A percentile compares a stretch with the other conserved stretches of the same genome.
These are phyloP conservation scores for Castanospermum australe DNA, from an alignment of 306 rosid species.

Conservation along the genomic window DNA sequence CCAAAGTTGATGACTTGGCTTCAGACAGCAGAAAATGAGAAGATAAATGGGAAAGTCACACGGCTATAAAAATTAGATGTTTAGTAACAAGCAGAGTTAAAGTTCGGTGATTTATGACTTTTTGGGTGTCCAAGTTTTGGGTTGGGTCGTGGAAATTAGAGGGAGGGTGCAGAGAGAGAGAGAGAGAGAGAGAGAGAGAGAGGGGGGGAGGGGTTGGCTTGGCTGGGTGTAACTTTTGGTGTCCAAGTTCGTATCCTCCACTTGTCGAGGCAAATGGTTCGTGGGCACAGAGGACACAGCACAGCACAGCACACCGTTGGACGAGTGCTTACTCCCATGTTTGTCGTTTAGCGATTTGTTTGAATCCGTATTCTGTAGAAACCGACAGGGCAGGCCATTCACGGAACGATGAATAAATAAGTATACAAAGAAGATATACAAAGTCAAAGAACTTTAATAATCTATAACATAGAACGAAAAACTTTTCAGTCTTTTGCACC, in stretches of 20 bases:
- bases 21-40: slow-evolving; percentile 1
- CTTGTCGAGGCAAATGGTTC: slow-evolving; percentile 22
- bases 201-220: not conserved
- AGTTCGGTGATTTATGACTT: not conserved
- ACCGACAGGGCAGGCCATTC: slow-evolving; percentile 20
- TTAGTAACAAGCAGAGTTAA: not conserved
- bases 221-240: slow-evolving; percentile 24
- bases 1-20: too few relatives aligned
- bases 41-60: slow-evolving; percentile 4
- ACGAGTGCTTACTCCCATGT: not conserved
- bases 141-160: not conserved
- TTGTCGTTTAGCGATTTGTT: slow-evolving; percentile 54
- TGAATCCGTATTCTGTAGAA: slow-evolving; percentile 21
- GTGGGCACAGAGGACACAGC: not conserved
- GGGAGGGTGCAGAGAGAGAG: too few relatives aligned
- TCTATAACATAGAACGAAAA: not conserved
- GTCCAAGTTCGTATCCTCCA: slow-evolving; percentile 33
- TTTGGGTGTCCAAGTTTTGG: too few relatives aligned
- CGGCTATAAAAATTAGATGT: not conserved
- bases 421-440: not conserved
- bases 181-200: too few relatives aligned
- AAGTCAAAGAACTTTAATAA: slow-evolving; percentile 39
- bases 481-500: not conserved
- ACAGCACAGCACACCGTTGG: slow-evolving; percentile 15
- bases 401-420: not conserved